phyloP scores from a whole-genome alignment of 331 rosid species.

The Quercus lobata region DNA sequence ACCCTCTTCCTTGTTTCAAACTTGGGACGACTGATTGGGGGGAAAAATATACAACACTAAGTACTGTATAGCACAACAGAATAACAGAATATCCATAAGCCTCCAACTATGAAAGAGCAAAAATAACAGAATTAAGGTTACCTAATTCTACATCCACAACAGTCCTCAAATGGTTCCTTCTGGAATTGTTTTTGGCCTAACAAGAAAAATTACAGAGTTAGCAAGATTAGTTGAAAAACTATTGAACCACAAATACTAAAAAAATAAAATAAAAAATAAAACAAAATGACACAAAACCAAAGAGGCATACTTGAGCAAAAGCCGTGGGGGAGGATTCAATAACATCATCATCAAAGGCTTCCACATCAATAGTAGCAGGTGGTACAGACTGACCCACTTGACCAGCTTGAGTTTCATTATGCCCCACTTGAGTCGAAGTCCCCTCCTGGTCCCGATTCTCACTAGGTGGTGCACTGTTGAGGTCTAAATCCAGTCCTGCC shows the following conservation, averaged over 20 bases:
- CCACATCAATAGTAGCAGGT: conserved; percentile 62
- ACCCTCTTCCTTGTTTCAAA: too few species aligned
- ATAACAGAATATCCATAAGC: neutral
- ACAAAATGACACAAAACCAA: neutral
- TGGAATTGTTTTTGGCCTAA: conserved; percentile 77
- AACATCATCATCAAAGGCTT: conserved; percentile 84
- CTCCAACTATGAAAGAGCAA: neutral
- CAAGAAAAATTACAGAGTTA: conserved; percentile 4
- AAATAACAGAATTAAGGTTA: conserved; percentile 21
- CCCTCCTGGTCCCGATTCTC: conserved; percentile 67
- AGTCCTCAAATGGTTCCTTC: conserved; percentile 52
- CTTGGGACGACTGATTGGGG: too few species aligned
- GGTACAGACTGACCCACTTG: conserved; percentile 27
- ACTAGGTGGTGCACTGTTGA: conserved; percentile 53
- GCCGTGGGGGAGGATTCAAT: conserved; percentile 78
- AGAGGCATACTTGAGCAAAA: conserved; percentile 63
- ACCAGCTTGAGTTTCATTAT: conserved; percentile 31
- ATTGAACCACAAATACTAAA: conserved; percentile 7
- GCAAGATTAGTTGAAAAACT: neutral
- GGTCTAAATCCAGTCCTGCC: conserved; percentile 53
- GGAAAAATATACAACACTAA: too few species aligned
- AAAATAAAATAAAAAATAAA: neutral
- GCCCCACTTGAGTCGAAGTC: conserved; percentile 37
- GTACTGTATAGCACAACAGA: neutral
- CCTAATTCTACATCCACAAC: conserved; percentile 80